Evolutionary conservation across 495 filamentous ascomycete species (phyloP).

Genomic region (Schizothecium vesticola): DNA sequence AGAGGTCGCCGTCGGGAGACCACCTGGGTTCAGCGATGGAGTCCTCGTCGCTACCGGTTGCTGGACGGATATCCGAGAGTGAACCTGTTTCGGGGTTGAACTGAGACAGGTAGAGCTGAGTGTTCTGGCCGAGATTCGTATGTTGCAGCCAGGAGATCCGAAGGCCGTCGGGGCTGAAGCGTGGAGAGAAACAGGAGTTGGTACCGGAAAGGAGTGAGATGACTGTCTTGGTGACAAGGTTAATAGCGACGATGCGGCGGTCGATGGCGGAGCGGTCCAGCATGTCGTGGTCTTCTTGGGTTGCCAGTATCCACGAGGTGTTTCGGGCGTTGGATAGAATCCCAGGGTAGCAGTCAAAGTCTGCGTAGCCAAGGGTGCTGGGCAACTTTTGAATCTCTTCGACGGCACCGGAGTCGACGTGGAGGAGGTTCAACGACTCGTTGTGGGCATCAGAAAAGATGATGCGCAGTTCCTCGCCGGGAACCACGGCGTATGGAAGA

Average conservation of each 20-base stretch:
- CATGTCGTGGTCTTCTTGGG: slow-evolving; percentile 31
- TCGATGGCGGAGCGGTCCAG: slow-evolving; percentile 18
- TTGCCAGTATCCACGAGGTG: slow-evolving; percentile 35
- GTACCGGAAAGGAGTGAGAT: slow-evolving; percentile 30
- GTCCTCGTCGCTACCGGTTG: slow-evolving; percentile 24
- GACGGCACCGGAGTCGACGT: slow-evolving; percentile 24
- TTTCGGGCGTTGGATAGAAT: background rate
- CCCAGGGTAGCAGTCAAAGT: slow-evolving; percentile 35
- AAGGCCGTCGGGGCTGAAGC: slow-evolving; percentile 40
- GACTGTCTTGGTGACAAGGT: slow-evolving; percentile 22
- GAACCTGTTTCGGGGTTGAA: slow-evolving; percentile 11
- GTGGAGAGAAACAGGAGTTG: slow-evolving; percentile 47
- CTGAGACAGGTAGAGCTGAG: slow-evolving; percentile 35
- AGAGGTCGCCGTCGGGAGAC: slow-evolving; percentile 39
- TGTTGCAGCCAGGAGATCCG: slow-evolving; percentile 47
- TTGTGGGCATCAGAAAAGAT: slow-evolving; percentile 38
- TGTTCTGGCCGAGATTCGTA: slow-evolving; percentile 47
- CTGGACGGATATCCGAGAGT: slow-evolving; percentile 14
- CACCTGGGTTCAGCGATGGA: slow-evolving; percentile 44
- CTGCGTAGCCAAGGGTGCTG: slow-evolving; percentile 30
- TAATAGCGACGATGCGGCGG: slow-evolving; percentile 35
- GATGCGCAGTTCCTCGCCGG: slow-evolving; percentile 28
- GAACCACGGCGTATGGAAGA: slow-evolving; percentile 26
- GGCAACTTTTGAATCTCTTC: slow-evolving; percentile 22
- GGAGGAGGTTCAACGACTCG: slow-evolving; percentile 34